Evolutionary conservation across 805 yeast species (phyloP), one percentile per base, ranked within the genome.

Genomic region (Metschnikowia picachoensis): DNA sequence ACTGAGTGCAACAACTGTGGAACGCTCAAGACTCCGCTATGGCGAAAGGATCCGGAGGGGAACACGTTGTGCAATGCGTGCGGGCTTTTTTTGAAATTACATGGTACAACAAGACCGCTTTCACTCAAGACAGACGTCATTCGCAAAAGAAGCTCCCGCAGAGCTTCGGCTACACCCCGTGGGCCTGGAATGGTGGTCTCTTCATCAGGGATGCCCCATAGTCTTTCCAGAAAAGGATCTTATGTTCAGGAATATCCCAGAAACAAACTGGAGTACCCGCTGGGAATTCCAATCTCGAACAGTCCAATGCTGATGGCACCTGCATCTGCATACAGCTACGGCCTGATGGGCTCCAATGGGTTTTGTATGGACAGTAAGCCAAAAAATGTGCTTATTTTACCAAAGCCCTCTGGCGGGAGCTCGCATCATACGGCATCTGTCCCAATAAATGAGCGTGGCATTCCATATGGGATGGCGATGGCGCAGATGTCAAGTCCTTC

Each of bases 31-130:
- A 80, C 85, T 0, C 85, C 85, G 1, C 65, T 80, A 20, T 80
- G 85, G 85, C 64, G 85, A 37, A 72, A 79, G 56, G 83, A 80
- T 56, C 74, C 81, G 7, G 68, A 63, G 27, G 85, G 85, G 1
- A 77, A 79, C 49, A 79, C 85, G 3, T 65, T 80, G 5, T 80
- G 85, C 58, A 80, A 80, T 57, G 85, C 85, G 0, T 80, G 85
- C 65, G 85, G 85, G 0, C 64, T 80, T 17, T 80, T 80, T 56
- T 71, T 75, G 44, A 80, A 80, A 55, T 61, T 80, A 15, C 85
- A 80, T 55, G 85, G 85, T 14, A 77, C 84, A 3, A 78, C 78
- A 59, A 62, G 85, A 42, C 85, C 85, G 1, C 62, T 80, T 20
- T 74, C 82, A 20, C 64, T 78, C 46, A 78, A 78, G 48, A 78